phyloP scores from a whole-genome alignment of 352 stramenopile species.

The Globisporangium emineosum region DNA sequence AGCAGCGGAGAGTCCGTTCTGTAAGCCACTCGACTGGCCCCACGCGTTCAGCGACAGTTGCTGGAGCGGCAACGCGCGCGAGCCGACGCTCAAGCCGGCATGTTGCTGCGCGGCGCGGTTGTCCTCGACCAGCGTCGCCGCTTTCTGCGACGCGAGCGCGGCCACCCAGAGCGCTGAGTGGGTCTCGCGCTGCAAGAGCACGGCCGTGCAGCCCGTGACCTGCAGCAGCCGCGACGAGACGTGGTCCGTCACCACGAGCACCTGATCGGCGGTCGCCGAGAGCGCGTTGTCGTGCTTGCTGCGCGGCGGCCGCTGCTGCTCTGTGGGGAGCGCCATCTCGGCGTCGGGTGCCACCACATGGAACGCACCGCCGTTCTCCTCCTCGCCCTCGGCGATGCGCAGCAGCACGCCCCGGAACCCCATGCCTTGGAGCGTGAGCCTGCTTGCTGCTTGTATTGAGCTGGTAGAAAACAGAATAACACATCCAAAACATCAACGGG shows the following conservation, averaged over 20 bases:
- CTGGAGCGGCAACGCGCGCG: not conserved
- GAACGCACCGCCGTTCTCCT: not conserved
- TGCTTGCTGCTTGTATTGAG: not conserved
- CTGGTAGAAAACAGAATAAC: too few relatives aligned
- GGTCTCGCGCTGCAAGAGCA: not conserved
- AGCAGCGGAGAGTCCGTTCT: not conserved
- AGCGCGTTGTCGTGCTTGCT: not conserved
- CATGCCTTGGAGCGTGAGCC: not conserved
- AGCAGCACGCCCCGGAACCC: not conserved
- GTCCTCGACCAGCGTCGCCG: not conserved
- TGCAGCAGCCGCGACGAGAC: not conserved
- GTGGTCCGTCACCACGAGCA: not conserved
- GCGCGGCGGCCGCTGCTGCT: not conserved
- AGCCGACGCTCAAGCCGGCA: not conserved
- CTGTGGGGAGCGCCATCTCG: not conserved
- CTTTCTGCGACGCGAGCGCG: not conserved
- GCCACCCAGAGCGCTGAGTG: not conserved
- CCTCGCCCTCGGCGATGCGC: not conserved
- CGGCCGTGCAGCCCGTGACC: not conserved
- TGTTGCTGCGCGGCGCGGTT: not conserved
- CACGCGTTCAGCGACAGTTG: not conserved
- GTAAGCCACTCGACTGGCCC: not conserved
- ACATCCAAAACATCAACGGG: too few relatives aligned
- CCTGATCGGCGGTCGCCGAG: not conserved
- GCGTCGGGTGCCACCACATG: not conserved